Evolutionary conservation across 73 alveolate genomes (phyloP).

Genomic region (Diophrys appendiculata): DNA sequence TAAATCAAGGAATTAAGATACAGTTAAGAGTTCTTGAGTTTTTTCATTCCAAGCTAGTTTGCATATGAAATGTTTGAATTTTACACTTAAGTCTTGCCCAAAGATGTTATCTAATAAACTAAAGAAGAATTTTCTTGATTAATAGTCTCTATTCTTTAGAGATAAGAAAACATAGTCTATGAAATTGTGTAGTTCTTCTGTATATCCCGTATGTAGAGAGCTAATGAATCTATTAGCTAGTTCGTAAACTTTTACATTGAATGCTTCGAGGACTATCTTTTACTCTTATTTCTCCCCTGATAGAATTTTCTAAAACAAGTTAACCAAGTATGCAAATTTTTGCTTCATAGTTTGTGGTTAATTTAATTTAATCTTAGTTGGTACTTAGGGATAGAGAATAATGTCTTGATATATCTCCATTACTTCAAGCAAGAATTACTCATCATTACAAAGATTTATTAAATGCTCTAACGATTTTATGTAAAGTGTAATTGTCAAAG

Average conservation of each 20-base stretch:
- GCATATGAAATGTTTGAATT: conserved; percentile 13
- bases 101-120: conserved; percentile 18
- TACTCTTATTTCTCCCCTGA: not conserved
- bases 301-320: not conserved
- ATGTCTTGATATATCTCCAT: not conserved
- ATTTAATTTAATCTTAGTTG: not conserved
- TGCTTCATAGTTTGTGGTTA: not conserved
- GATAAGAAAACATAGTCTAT: not conserved
- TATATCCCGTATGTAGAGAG: not conserved
- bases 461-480: not conserved
- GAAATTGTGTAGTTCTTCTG: not conserved
- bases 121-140: not conserved
- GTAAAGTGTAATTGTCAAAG: not conserved
- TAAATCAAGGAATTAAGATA: conserved; percentile 31
- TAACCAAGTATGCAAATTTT: no score
- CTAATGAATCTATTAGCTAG: not conserved
- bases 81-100: conserved; percentile 24
- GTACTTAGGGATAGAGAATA: not conserved
- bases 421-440: not conserved
- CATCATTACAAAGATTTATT: not conserved
- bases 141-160: not conserved
- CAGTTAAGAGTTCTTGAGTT: conserved; percentile 14
- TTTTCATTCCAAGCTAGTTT: conserved; percentile 37
- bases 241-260: conserved; percentile 3
- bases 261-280: not conserved